These are phyloP conservation scores for Yarrowia alimentaria DNA, from an alignment of 805 yeast species.

Conservation along the genomic window DNA sequence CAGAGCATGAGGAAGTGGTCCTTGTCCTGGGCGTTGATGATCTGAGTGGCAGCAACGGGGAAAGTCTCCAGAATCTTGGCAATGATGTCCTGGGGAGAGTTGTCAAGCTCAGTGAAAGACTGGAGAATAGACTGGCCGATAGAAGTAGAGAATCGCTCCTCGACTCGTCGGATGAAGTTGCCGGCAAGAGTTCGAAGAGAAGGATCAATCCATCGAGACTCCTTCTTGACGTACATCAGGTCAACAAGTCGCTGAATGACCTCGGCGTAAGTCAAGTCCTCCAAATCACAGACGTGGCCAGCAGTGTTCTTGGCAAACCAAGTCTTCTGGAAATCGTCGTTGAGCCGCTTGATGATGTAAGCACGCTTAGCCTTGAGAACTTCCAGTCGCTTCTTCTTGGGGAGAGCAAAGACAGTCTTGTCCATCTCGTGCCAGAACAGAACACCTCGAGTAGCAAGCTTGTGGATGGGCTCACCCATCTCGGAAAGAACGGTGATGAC, in stretches of 20 bases:
- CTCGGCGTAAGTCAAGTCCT: conserved; percentile 94
- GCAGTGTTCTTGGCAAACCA: conserved; percentile 85
- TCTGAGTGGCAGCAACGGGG: conserved; percentile 74
- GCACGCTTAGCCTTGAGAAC: conserved; percentile 80
- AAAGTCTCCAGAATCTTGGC: conserved; percentile 62
- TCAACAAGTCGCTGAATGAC: conserved; percentile 84
- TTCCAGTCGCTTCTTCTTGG: conserved; percentile 78
- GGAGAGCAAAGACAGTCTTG: conserved; percentile 84
- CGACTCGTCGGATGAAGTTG: conserved; percentile 85
- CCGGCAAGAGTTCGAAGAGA: conserved; percentile 85
- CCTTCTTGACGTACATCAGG: conserved; percentile 76
- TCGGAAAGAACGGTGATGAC: conserved; percentile 93
- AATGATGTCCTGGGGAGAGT: conserved; percentile 58
- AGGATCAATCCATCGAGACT: conserved; percentile 82
- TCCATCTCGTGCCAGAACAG: conserved; percentile 96
- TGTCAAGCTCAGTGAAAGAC: conserved; percentile 62
- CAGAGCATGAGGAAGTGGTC: conserved; percentile 87
- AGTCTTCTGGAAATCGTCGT: conserved; percentile 95
- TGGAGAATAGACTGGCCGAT: conserved; percentile 63
- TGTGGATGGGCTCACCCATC: conserved; percentile 99
- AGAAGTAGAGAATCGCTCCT: conserved; percentile 82
- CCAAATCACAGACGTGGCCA: conserved; percentile 81
- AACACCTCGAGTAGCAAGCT: conserved; percentile 97
- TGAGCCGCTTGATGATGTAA: conserved; percentile 78
- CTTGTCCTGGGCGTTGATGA: conserved; percentile 91